A percentile compares a stretch with the other conserved stretches of the same genome.
These are phyloP conservation scores for Drosera capensis DNA, from an alignment of 148 eudicot species.

Conservation along the genomic window DNA sequence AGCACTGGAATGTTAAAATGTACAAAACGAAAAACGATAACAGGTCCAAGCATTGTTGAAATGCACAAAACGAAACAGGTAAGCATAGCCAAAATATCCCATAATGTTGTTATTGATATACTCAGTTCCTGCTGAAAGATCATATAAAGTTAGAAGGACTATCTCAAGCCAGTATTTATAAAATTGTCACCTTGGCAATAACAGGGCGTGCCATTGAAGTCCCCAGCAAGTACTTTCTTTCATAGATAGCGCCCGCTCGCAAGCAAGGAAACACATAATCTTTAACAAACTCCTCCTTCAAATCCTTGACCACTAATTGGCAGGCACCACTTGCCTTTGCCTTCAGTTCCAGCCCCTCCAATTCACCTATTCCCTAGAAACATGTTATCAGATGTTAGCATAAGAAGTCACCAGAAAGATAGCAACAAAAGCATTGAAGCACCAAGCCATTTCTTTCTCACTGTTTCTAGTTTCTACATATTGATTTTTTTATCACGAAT, in stretches of 20 bases:
- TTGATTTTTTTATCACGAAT: not conserved
- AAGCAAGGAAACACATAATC: slow-evolving; percentile 86
- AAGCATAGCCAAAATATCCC: no score
- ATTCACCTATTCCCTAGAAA: slow-evolving; percentile 55
- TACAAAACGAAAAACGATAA: not conserved
- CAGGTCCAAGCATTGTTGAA: no score
- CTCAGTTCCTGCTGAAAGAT: no score
- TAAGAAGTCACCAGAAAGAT: not conserved
- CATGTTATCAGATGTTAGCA: not conserved
- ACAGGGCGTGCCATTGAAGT: slow-evolving; percentile 99
- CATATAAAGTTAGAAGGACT: no score
- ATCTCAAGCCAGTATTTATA: no score
- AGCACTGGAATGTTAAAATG: not conserved
- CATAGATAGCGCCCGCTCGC: slow-evolving; percentile 95
- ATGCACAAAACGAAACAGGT: no score
- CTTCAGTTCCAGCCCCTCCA: slow-evolving; percentile 83
- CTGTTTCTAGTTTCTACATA: not conserved
- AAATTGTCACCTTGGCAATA: slow-evolving; percentile 69
- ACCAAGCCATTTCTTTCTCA: not conserved
- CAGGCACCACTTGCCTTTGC: slow-evolving; percentile 99
- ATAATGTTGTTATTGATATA: no score
- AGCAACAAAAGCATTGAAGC: not conserved
- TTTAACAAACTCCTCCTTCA: slow-evolving; percentile 86
- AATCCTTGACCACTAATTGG: slow-evolving; percentile 91
- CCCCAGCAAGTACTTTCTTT: slow-evolving; percentile 88